A percentile compares a stretch with the other conserved stretches of the same genome.
Evolutionary conservation across 2,329 filamentous ascomycete genomes (phyloP).

Genomic region (Geoglossum cookeanum): DNA sequence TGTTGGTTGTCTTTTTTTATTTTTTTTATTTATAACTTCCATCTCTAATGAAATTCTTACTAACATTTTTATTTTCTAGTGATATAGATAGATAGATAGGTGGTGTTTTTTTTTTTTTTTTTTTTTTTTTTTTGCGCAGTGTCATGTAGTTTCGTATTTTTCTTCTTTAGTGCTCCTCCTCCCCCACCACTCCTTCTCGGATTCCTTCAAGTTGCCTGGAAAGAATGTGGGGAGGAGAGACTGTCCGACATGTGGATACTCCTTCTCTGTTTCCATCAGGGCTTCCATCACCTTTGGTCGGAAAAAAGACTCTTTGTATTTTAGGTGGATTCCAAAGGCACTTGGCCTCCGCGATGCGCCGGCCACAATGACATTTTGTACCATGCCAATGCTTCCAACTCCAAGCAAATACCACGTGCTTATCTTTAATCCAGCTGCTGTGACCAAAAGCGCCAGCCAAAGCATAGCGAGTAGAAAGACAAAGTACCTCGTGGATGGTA

Average conservation of each 20-base stretch:
- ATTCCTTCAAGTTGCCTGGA: background rate
- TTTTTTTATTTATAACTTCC: too few species aligned
- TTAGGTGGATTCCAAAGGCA: background rate
- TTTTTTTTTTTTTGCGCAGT: too few species aligned
- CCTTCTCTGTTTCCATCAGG: slow-evolving; percentile 1
- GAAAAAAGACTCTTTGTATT: background rate
- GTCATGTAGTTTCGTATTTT: too few species aligned
- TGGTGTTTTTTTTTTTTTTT: too few species aligned
- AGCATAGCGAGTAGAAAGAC: background rate
- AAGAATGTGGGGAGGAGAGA: background rate
- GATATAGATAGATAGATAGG: slow-evolving; percentile 11
- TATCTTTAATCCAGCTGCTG: slow-evolving; percentile 7
- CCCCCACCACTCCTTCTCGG: background rate
- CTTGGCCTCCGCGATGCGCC: slow-evolving; percentile 1
- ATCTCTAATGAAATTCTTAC: too few species aligned
- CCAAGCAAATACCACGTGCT: slow-evolving; percentile 12
- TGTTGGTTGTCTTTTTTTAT: too few species aligned
- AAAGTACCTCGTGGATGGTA: background rate
- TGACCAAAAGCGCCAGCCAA: slow-evolving; percentile 12
- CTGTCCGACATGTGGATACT: background rate
- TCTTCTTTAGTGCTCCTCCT: background rate
- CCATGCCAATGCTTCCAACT: slow-evolving; percentile 12
- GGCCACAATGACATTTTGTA: slow-evolving; percentile 13
- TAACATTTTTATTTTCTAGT: too few species aligned
- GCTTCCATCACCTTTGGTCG: background rate